These are phyloP conservation scores for Heterococcus sp. DNA, from an alignment of 108 stramenopile genomes.

Conservation along the genomic window DNA sequence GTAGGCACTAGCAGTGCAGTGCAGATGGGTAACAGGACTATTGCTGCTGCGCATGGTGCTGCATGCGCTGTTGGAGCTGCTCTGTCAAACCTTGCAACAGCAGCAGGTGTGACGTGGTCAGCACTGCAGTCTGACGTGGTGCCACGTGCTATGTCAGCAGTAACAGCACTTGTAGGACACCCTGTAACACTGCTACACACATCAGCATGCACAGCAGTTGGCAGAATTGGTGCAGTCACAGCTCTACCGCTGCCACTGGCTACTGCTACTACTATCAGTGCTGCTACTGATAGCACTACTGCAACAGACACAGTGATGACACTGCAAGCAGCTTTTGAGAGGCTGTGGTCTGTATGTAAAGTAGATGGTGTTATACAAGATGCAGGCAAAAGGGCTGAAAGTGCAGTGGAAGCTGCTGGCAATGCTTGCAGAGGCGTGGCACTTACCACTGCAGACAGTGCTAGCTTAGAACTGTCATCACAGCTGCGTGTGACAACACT, in stretches of 20 bases:
- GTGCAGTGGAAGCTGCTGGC: conserved; percentile 27
- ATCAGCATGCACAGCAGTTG: conserved; percentile 24
- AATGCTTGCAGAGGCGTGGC: conserved; percentile 7
- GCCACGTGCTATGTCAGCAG: background rate
- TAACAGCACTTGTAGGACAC: conserved; percentile 17
- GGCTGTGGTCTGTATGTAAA: conserved; percentile 8
- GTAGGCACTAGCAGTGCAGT: background rate
- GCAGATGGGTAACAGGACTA: conserved; percentile 15
- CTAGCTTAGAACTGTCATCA: background rate
- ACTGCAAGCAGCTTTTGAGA: conserved; percentile 13
- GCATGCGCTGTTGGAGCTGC: conserved; percentile 29
- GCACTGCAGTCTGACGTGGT: conserved; percentile 2
- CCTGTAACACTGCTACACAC: conserved; percentile 29
- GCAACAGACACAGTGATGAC: background rate
- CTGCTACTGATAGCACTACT: background rate
- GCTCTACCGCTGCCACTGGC: conserved; percentile 18
- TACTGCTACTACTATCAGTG: background rate
- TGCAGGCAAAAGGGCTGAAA: conserved; percentile 15
- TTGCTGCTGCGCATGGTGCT: conserved; percentile 23
- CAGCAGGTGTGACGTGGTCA: background rate
- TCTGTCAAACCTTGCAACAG: conserved; percentile 5
- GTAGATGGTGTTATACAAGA: conserved; percentile 16
- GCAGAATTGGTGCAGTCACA: conserved; percentile 13
- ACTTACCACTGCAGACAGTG: background rate
- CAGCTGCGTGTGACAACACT: conserved; percentile 5